A percentile compares a stretch with the other conserved stretches of the same genome.
Evolutionary conservation across 805 yeast genomes (phyloP).

Genomic region (Starmerella tilneyi): DNA sequence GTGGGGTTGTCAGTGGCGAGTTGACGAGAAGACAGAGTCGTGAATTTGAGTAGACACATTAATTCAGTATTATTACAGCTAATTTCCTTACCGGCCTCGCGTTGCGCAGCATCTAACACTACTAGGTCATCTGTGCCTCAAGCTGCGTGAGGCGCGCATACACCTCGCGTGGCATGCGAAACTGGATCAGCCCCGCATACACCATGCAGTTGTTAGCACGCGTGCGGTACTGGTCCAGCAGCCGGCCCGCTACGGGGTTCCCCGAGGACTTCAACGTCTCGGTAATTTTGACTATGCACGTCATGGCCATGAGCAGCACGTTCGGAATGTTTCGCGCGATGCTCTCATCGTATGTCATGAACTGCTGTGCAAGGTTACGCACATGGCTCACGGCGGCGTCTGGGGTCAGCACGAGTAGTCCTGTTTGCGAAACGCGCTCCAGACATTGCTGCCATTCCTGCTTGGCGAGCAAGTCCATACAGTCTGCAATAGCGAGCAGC

Average conservation of each 20-base stretch:
- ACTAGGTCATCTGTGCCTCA: slow-evolving; percentile 20
- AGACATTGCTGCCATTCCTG: slow-evolving; percentile 53
- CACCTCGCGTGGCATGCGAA: slow-evolving; percentile 63
- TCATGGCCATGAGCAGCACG: slow-evolving; percentile 70
- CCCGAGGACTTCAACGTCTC: slow-evolving; percentile 30
- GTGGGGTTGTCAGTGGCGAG: no score
- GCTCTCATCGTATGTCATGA: slow-evolving; percentile 53
- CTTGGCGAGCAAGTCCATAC: slow-evolving; percentile 49
- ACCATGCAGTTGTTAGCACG: slow-evolving; percentile 78
- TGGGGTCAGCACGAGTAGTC: slow-evolving; percentile 52
- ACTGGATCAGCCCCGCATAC: slow-evolving; percentile 89
- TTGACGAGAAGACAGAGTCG: no score
- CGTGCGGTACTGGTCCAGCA: slow-evolving; percentile 22
- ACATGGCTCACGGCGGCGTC: slow-evolving; percentile 42
- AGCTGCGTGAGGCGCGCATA: slow-evolving; percentile 23
- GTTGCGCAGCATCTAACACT: no score
- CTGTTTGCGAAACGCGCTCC: slow-evolving; percentile 46
- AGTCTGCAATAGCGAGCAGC: slow-evolving; percentile 55
- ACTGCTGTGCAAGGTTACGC: slow-evolving; percentile 60
- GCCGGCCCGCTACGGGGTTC: slow-evolving; percentile 23
- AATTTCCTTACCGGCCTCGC: no score
- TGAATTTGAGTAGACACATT: no score
- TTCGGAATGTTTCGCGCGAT: slow-evolving; percentile 72
- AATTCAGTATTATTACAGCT: no score
- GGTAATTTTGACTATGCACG: slow-evolving; percentile 48